Base-by-base conservation (phyloP, 495 filamentous ascomycete genomes). In the Apodospora peruviana region DNA sequence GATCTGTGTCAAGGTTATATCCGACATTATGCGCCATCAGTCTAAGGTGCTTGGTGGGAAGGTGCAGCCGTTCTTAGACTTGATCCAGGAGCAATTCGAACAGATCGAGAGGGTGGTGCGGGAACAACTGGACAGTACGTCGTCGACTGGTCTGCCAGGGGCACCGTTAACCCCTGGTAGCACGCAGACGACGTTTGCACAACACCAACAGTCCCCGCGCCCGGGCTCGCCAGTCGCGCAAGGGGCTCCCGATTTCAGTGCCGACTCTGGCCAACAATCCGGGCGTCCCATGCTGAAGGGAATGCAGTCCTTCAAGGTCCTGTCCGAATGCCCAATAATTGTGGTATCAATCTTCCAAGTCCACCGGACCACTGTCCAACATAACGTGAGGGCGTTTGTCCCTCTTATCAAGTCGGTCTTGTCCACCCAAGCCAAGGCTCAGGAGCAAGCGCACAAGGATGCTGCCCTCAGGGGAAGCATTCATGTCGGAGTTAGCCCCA, bases 231-330 rank as follows among this genome's bases (percentile, higher is more conserved):
- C 94, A 22, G 82, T 89, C 12, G 85, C 89, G 4, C 83, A 88
- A 78, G 59, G 61, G 5, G 56, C 59, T 3, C 50, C 64, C 32
- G 64, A 65, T 32, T 66, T 66, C 9, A 62, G 70, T 44, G 76
- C 83, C 34, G 91, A 97, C 43, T 71, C 91, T 10, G 84, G 80
- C 34, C 87, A 91, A 52, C 90, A 91, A 65, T 78, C 86, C 43
- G 85, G 81, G 22, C 83, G 91, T 48, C 82, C 85, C 20, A 67
- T 97, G 20, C 69, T 89, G 35, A 90, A 86, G 62, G 93, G 94
- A 16, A 95, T 96, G 91, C 87, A 95, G 66, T 96, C 91, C 4
- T 99, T 99, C 77, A 99, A 97, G 67, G 94, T 99, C 27, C 78
- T 97, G 14, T 88, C 91, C 0, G 94, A 99, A 64, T 97, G 91